phyloP scores from a whole-genome alignment of 306 rosid genomes.

The Macrotyloma uniflorum region DNA sequence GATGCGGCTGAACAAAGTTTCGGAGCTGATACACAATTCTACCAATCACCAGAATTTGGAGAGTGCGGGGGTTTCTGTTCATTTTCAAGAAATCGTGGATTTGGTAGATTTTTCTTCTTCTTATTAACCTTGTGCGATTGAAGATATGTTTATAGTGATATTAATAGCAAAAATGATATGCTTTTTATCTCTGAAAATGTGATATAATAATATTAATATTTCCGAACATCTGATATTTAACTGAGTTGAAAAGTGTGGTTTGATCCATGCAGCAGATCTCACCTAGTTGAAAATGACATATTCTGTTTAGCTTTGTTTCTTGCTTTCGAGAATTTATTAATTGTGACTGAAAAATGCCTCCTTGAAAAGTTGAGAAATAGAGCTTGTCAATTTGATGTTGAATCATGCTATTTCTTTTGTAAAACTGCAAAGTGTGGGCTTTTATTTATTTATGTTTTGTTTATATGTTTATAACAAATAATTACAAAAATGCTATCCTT shows the following conservation, averaged over 20 bases:
- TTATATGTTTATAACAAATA: not conserved
- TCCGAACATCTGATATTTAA: not conserved
- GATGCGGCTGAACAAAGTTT: constrained; percentile 96
- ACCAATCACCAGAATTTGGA: constrained; percentile 91
- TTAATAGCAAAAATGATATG: not conserved
- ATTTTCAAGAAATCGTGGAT: constrained; percentile 91
- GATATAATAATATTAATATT: not conserved
- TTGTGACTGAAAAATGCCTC: not conserved
- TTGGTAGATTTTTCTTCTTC: constrained; percentile 51
- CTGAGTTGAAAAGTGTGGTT: not conserved
- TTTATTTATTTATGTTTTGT: not conserved
- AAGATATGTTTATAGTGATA: not conserved
- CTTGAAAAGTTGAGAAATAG: not conserved
- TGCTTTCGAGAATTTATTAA: not conserved
- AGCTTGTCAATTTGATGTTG: not conserved
- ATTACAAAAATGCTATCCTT: not conserved
- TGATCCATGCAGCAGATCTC: not conserved
- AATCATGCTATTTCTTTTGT: not conserved
- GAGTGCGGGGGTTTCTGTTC: constrained; percentile 95
- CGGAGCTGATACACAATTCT: constrained; percentile 97
- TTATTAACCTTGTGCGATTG: not conserved
- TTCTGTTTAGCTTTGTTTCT: not conserved
- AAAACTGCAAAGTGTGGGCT: not conserved
- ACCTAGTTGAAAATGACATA: not conserved
- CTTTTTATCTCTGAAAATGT: not conserved